These are phyloP conservation scores for Penicillium psychrofluorescens DNA, from an alignment of 495 filamentous ascomycete species.

Conservation along the genomic window DNA sequence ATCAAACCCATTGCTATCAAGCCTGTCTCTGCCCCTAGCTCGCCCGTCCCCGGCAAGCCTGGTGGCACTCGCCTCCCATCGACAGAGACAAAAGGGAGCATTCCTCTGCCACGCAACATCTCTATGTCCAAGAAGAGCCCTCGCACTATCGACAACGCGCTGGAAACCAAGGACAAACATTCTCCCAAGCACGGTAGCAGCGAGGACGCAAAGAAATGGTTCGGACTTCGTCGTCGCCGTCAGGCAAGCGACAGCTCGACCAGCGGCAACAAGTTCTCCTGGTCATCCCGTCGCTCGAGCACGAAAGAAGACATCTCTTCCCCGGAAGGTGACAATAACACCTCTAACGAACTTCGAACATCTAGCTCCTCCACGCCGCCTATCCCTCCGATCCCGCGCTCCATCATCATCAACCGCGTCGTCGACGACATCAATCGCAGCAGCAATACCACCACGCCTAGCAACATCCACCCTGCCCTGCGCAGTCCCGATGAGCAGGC, in stretches of 20 bases:
- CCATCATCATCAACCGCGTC: not conserved
- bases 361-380: slow-evolving; percentile 6
- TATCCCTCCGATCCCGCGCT: slow-evolving; percentile 6
- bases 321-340: not conserved
- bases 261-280: slow-evolving; percentile 5
- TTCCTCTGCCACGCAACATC: slow-evolving; percentile 2
- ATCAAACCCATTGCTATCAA: not conserved
- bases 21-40: too few species aligned
- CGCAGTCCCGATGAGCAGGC: not conserved
- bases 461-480: slow-evolving; percentile 15
- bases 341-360: not conserved
- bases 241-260: slow-evolving; percentile 4
- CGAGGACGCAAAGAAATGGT: slow-evolving; percentile 15
- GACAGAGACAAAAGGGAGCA: not conserved
- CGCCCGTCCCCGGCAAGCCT: too few species aligned
- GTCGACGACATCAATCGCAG: not conserved
- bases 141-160: not conserved
- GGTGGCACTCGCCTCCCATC: too few species aligned
- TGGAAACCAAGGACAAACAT: not conserved
- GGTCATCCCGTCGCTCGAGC: slow-evolving; percentile 2
- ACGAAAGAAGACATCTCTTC: slow-evolving; percentile 1
- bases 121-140: slow-evolving; percentile 7
- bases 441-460: not conserved
- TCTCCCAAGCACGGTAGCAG: not conserved
- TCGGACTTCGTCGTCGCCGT: slow-evolving; percentile 17